A percentile compares a stretch with the other conserved stretches of the same genome.
phyloP scores from a whole-genome alignment of 495 filamentous ascomycete genomes.

The Talaromyces borbonicus region DNA sequence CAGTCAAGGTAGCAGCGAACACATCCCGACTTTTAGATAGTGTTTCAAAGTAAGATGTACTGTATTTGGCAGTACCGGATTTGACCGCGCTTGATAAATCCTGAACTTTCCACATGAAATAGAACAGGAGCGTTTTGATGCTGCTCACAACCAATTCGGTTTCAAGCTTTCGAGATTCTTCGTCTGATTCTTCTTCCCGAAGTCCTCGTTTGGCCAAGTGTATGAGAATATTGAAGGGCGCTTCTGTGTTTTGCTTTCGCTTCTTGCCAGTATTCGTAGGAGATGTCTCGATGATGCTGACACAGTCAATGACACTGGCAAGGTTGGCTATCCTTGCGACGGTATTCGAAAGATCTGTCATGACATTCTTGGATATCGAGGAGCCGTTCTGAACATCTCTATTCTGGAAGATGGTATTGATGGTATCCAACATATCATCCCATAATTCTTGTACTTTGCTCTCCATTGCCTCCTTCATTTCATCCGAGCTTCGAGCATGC shows the following conservation, averaged over 20 bases:
- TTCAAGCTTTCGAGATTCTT: conserved; percentile 58
- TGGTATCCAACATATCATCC: conserved; percentile 66
- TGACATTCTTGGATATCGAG: conserved; percentile 47
- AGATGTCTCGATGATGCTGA: conserved; percentile 56
- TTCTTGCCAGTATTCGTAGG: conserved; percentile 33
- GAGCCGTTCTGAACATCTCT: conserved; percentile 54
- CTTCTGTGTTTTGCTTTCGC: conserved; percentile 32
- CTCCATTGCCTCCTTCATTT: conserved; percentile 75
- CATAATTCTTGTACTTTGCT: conserved; percentile 71
- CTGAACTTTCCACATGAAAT: conserved; percentile 90
- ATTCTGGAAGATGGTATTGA: conserved; percentile 56
- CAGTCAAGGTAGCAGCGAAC: conserved; percentile 50
- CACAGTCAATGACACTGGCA: conserved; percentile 67
- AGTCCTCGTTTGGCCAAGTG: conserved; percentile 57
- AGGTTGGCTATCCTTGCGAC: conserved; percentile 79
- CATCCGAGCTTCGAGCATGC: conserved; percentile 76
- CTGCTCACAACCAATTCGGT: conserved; percentile 65
- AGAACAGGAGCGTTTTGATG: conserved; percentile 65
- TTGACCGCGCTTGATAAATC: conserved; percentile 28
- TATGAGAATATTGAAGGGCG: conserved; percentile 59
- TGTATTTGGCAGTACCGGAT: conserved; percentile 38
- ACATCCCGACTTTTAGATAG: conserved; percentile 34
- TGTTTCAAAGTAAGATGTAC: conserved; percentile 37
- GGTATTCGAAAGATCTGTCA: conserved; percentile 65
- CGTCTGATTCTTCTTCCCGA: conserved; percentile 45